A percentile compares a stretch with the other conserved stretches of the same genome.
phyloP scores from a whole-genome alignment of 441 rosid species.

The Mallotus repandus region DNA sequence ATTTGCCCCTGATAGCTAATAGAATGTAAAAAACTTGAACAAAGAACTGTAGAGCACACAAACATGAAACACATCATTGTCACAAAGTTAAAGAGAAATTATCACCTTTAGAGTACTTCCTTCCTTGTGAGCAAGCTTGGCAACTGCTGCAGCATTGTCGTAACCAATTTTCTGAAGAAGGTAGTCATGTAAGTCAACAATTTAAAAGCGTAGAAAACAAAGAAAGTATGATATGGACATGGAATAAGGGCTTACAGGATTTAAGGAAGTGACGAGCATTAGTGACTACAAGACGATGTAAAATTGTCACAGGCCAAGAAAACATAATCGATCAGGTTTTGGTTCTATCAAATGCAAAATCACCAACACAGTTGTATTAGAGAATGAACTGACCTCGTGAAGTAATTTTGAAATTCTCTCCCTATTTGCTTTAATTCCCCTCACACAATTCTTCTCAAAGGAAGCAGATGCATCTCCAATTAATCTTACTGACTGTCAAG shows the following conservation, averaged over 20 bases:
- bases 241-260: conserved; percentile 66
- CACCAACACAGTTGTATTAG: conserved; percentile 6
- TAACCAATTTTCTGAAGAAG: conserved; percentile 83
- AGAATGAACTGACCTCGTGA: conserved; percentile 61
- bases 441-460: conserved; percentile 87
- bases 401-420: conserved; percentile 86
- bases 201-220: conserved; percentile 1
- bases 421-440: conserved; percentile 85
- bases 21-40: neutral
- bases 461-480: conserved; percentile 92
- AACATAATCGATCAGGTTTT: conserved; percentile 12
- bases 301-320: conserved; percentile 23
- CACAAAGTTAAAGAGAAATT: conserved; percentile 14
- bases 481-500: conserved; percentile 66
- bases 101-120: conserved; percentile 85
- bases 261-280: conserved; percentile 96
- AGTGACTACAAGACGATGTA: conserved; percentile 62
- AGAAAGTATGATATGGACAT: neutral
- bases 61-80: neutral
- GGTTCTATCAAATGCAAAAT: neutral
- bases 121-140: conserved; percentile 96
- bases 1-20: neutral
- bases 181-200: conserved; percentile 4
- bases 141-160: conserved; percentile 98
- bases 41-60: neutral